A percentile compares a stretch with the other conserved stretches of the same genome.
phyloP scores from a whole-genome alignment of 1,284 basidiomycete species.

The Ceratorhiza oryzae-sativae region DNA sequence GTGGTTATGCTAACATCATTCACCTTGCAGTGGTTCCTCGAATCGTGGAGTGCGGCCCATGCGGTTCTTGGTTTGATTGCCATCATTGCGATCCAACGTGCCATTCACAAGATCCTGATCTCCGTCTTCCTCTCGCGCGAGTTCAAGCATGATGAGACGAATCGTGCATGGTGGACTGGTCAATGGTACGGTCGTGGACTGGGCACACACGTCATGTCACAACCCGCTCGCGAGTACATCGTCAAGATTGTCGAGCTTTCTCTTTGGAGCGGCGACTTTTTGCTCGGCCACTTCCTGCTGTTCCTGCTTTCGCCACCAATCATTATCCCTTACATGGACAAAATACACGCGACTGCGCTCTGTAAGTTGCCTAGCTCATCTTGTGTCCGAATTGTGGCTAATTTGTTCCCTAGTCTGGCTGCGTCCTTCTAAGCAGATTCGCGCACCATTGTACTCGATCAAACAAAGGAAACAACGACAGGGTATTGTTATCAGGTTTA shows the following conservation, averaged over 20 bases:
- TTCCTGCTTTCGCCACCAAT: slow-evolving; percentile 82
- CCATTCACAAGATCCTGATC: slow-evolving; percentile 90
- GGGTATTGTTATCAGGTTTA: slow-evolving; percentile 76
- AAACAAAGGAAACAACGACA: slow-evolving; percentile 86
- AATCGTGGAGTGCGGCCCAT: slow-evolving; percentile 90
- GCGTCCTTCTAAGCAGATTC: slow-evolving; percentile 88
- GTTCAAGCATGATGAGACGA: slow-evolving; percentile 97
- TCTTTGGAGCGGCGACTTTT: slow-evolving; percentile 88
- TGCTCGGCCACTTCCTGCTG: slow-evolving; percentile 69
- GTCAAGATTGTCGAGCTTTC: slow-evolving; percentile 98
- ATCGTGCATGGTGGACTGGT: slow-evolving; percentile 97
- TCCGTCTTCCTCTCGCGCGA: slow-evolving; percentile 91
- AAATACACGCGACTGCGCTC: slow-evolving; percentile 85
- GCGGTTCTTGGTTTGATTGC: slow-evolving; percentile 89
- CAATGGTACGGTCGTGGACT: slow-evolving; percentile 94
- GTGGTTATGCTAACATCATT: slow-evolving; percentile 45
- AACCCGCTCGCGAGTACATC: slow-evolving; percentile 92
- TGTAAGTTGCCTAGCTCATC: slow-evolving; percentile 68
- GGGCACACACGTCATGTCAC: slow-evolving; percentile 85
- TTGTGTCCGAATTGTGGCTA: slow-evolving; percentile 40
- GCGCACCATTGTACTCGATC: slow-evolving; percentile 89
- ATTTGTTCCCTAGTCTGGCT: slow-evolving; percentile 63
- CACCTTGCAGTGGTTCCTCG: slow-evolving; percentile 83
- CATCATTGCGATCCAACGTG: slow-evolving; percentile 87
- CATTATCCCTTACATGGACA: slow-evolving; percentile 86